Evolutionary conservation across 768 basidiomycete species (phyloP).

Genomic region (Tulasnella sp.): DNA sequence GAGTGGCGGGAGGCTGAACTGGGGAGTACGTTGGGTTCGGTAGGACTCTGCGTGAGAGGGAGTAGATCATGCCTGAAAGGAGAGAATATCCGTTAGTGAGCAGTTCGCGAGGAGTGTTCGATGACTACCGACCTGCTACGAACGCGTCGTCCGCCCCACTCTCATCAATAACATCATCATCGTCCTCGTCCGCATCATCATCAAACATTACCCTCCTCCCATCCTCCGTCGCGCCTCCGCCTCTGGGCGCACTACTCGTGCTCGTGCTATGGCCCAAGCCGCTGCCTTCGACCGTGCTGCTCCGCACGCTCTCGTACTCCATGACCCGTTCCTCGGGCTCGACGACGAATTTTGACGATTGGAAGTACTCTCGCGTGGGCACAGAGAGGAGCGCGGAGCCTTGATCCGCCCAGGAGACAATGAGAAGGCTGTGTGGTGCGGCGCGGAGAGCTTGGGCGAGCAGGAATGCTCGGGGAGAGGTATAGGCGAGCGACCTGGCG

Average conservation of each 20-base stretch:
- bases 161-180: constrained; percentile 24
- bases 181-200: constrained; percentile 12
- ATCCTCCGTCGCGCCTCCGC: not conserved
- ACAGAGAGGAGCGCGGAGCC: constrained; percentile 72
- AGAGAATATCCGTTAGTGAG: not conserved
- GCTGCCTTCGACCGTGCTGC: constrained; percentile 9
- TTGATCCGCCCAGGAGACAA: constrained; percentile 69
- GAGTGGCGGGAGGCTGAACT: not conserved
- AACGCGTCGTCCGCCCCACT: constrained; percentile 49
- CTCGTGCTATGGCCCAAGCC: not conserved
- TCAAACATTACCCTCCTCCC: constrained; percentile 1
- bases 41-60: constrained; percentile 49
- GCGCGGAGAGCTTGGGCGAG: constrained; percentile 58
- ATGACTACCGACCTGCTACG: constrained; percentile 22
- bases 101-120: constrained; percentile 51
- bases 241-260: not conserved
- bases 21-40: constrained; percentile 73
- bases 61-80: constrained; percentile 68
- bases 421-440: constrained; percentile 63
- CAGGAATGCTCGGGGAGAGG: constrained; percentile 63
- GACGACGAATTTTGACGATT: constrained; percentile 71
- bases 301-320: constrained; percentile 13
- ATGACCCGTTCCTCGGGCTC: constrained; percentile 11
- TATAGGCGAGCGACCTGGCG: constrained; percentile 42
- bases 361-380: constrained; percentile 78